phyloP scores from a whole-genome alignment of 2,329 filamentous ascomycete genomes.

The Huntiella bhutanensis region DNA sequence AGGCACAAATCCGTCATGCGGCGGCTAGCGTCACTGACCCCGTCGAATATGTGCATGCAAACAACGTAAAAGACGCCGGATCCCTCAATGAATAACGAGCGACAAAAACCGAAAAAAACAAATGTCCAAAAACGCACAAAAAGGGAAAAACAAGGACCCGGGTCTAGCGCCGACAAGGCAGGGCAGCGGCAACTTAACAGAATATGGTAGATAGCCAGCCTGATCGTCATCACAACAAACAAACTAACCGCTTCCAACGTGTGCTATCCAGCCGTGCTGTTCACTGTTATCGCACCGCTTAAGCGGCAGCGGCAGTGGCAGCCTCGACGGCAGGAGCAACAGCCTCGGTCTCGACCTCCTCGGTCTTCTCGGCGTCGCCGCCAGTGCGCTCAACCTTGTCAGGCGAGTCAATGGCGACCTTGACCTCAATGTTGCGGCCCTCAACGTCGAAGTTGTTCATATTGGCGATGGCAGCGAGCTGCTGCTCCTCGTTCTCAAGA shows the following conservation, averaged over 20 bases:
- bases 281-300: constrained; percentile 1
- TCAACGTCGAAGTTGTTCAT: constrained; percentile 99
- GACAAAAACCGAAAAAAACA: too few relatives aligned
- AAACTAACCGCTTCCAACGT: too few relatives aligned
- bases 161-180: background rate
- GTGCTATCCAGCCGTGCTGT: background rate
- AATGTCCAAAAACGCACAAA: too few relatives aligned
- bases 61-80: background rate
- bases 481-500: constrained; percentile 80
- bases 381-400: constrained; percentile 87
- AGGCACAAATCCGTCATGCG: background rate
- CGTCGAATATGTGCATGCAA: background rate
- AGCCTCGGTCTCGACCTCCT: background rate
- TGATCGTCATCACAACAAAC: too few relatives aligned
- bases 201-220: background rate
- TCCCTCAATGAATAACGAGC: too few relatives aligned
- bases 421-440: constrained; percentile 96
- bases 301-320: constrained; percentile 4
- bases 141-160: background rate
- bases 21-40: background rate
- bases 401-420: constrained; percentile 98
- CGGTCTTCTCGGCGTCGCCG: constrained; percentile 25
- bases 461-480: constrained; percentile 90
- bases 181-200: background rate
- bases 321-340: background rate